phyloP scores from a whole-genome alignment of 768 basidiomycete species.

The Hysterangium stoloniferum region DNA sequence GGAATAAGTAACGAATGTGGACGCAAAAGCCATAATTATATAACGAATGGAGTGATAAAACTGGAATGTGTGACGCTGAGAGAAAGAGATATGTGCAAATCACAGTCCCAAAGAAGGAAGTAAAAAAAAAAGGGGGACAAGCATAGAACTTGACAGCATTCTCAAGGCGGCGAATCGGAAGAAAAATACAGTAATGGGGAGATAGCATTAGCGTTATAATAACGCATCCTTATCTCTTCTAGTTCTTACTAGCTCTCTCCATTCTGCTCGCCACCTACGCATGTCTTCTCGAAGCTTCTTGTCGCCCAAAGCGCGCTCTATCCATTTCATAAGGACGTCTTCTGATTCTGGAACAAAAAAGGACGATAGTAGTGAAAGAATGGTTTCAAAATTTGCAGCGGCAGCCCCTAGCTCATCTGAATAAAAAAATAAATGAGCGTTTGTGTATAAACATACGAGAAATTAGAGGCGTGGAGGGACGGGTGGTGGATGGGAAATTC shows the following conservation, averaged over 20 bases:
- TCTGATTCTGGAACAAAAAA: constrained; percentile 94
- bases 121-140: too few relatives aligned
- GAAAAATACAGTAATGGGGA: too few relatives aligned
- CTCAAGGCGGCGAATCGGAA: too few relatives aligned
- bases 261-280: constrained; percentile 69
- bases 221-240: constrained; percentile 26
- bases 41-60: too few relatives aligned
- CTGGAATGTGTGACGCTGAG: too few relatives aligned
- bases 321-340: constrained; percentile 74
- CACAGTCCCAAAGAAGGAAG: too few relatives aligned
- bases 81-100: too few relatives aligned
- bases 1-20: too few relatives aligned
- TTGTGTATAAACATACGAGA: neutral
- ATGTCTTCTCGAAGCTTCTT: constrained; percentile 68
- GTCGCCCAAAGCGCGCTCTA: constrained; percentile 49
- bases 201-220: constrained; percentile 18
- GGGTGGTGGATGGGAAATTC: constrained; percentile 11
- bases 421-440: neutral
- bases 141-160: too few relatives aligned
- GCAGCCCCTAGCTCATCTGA: constrained; percentile 80
- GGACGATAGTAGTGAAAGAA: constrained; percentile 84
- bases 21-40: too few relatives aligned
- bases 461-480: neutral
- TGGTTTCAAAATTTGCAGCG: constrained; percentile 81
- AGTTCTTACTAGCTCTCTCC: constrained; percentile 42